Evolutionary conservation across 2,329 filamentous ascomycete species (phyloP), one percentile per base, ranked within the genome.

Genomic region (Zymoseptoria crescenta): DNA sequence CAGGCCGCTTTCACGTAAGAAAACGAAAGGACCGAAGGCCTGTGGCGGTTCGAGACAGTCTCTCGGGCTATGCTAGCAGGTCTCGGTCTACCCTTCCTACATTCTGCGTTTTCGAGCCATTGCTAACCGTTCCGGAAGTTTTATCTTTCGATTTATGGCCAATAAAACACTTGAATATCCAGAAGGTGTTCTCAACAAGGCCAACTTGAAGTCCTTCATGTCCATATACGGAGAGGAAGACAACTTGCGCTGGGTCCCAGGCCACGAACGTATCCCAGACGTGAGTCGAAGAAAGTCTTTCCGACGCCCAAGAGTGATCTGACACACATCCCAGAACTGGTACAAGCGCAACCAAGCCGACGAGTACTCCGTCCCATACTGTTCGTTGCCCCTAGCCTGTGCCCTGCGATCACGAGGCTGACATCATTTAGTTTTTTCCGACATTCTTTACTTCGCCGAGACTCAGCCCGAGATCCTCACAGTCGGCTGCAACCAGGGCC

Each of bases 201-300:
- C 73, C 8, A 68, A 72, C 1, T 64, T 78, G 9, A 76, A 74
- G 63, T 72, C 69, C 51, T 77, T 76, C 68, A 73, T 71, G 60
- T 68, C 74, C 56, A 68, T 78, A 49, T 65, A 61, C 4, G 74
- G 73, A 19, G 61, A 68, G 1, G 69, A 69, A 6, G 67, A 70
- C 35, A 68, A 69, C 59, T 61, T 66, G 24, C 59, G 57, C 9
- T 73, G 72, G 64, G 68, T 64, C 2, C 65, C 63, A 8, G 76
- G 74, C 28, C 59, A 73, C 50, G 76, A 79, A 63, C 66, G 69
- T 6, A 76, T 79, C 58, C 76, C 77, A 2, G 68, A 76, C 45
- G 69, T 71, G 67, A 63, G 67, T 70, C 67, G 62, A 62, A 4
- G 29, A 8, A 30, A 8, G 29, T 30, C 10, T 30, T 8, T 59